Conservation (phyloP, 192 early-diverging fungal genomes). For the Neocallimastix lanati region DNA sequence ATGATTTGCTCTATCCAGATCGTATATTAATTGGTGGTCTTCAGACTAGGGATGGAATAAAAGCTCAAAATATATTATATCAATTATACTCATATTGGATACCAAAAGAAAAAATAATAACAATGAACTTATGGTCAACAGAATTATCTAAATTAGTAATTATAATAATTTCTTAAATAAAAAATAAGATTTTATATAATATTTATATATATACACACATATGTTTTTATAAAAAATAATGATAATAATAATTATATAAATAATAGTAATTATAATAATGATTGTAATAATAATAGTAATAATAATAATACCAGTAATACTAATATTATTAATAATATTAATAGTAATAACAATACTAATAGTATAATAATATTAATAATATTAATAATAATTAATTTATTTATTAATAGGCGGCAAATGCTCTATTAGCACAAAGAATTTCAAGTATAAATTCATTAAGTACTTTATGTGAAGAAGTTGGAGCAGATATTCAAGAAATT, state of each 20-base stretch:
- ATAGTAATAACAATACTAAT: too few relatives aligned
- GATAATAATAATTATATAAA: too few relatives aligned
- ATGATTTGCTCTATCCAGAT: constrained; percentile 67
- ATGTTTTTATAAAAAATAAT: too few relatives aligned
- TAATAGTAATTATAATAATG: too few relatives aligned
- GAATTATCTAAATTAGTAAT: constrained; percentile 76
- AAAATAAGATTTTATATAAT: too few relatives aligned
- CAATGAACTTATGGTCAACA: constrained; percentile 84
- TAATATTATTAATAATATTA: too few relatives aligned
- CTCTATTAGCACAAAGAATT: constrained; percentile 82
- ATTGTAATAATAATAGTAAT: too few relatives aligned
- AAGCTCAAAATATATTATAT: constrained; percentile 56
- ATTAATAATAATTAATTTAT: too few relatives aligned
- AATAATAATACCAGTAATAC: too few relatives aligned
- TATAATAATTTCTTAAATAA: not conserved
- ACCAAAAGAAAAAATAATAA: constrained; percentile 62
- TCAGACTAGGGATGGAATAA: constrained; percentile 43
- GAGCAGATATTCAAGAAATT: constrained; percentile 77
- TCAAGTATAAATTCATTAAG: constrained; percentile 78
- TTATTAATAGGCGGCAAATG: constrained; percentile 57
- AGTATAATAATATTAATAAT: too few relatives aligned
- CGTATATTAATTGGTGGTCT: constrained; percentile 75
- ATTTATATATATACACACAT: too few relatives aligned
- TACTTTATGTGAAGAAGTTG: constrained; percentile 81
- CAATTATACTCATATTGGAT: constrained; percentile 79